Evolutionary conservation across 2,329 filamentous ascomycete species (phyloP), one percentile per base, ranked within the genome.

Genomic region (Dactylellina cionopaga): DNA sequence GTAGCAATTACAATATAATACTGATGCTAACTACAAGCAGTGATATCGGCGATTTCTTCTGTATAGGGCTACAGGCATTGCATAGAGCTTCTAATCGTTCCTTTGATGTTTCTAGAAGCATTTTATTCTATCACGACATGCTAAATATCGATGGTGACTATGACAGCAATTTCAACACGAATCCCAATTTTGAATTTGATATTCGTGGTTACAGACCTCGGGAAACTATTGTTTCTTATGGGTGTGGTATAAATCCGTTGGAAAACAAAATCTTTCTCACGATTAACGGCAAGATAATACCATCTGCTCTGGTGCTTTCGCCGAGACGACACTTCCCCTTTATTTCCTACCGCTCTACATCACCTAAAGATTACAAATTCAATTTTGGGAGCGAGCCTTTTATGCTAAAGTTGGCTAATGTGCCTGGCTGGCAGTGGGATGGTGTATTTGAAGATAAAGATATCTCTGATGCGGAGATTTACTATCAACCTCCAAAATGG

Each of bases 371-470:
- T 0, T 44, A 31, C 22, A 43, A 43, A 17, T 43, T 63, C n/a
- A 63, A 63, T 43, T 52, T 63, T 52, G 58, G 58, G n/a, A 17
- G 3, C 7, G 44, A 63, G 33, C 58, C 46, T 41, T 63, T 63
- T 15, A 22, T 52, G 15, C 33, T 63, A 11, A 33, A 43, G 35
- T n/a, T 29, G 13, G 58, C 58, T 1, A 63, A 63, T 43, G 33
- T 52, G 1, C 19, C 33, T 2, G 24, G 33, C 19, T 63, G 58
- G 58, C 15, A 49, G 19, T 60, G 56, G 56, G 29, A 33, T 29
- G 54, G 54, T 29, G 9, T 13, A 13, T 58, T 58, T 13, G 17
- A 58, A 4, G n/a, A 58, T 58, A 19, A 58, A 19, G 52, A 58
- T 44, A 29, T 58, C 7, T 43, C 22, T 7, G 25, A 59, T 25